These are phyloP conservation scores for Dryas integrifolia DNA, from an alignment of 331 rosid species.

Conservation along the genomic window DNA sequence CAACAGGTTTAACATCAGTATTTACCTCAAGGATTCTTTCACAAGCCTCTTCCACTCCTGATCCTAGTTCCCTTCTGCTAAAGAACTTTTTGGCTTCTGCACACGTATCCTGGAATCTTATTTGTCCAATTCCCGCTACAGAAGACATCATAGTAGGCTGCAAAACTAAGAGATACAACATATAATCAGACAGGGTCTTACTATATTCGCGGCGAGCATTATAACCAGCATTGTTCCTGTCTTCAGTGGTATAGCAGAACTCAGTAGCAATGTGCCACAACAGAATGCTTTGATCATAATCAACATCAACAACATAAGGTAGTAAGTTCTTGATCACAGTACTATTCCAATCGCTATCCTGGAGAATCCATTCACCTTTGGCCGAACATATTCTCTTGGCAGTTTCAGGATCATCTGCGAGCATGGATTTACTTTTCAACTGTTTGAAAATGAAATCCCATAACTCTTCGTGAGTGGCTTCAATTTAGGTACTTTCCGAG, in stretches of 20 bases:
- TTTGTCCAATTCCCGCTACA: slow-evolving; percentile 46
- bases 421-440: slow-evolving; percentile 35
- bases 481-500: not conserved
- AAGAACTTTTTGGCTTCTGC: slow-evolving; percentile 46
- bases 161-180: slow-evolving; percentile 51
- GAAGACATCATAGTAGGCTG: slow-evolving; percentile 53
- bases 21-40: not conserved
- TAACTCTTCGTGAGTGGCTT: slow-evolving; percentile 6
- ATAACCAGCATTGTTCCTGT: not conserved
- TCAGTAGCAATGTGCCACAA: slow-evolving; percentile 63
- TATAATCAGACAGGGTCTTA: slow-evolving; percentile 41
- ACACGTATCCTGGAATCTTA: slow-evolving; percentile 49
- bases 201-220: slow-evolving; percentile 4
- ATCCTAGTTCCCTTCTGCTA: slow-evolving; percentile 18
- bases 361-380: slow-evolving; percentile 40
- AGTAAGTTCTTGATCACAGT: not conserved
- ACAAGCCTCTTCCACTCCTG: slow-evolving; percentile 2
- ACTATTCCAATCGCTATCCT: not conserved
- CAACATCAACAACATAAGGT: slow-evolving; percentile 17
- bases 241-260: slow-evolving; percentile 21
- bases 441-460: slow-evolving; percentile 36
- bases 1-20: slow-evolving; percentile 26
- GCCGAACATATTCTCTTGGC: slow-evolving; percentile 38
- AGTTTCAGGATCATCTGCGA: slow-evolving; percentile 41
- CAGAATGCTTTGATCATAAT: slow-evolving; percentile 45